Evolutionary conservation across 1,139 yeast species (phyloP), one percentile per base, ranked within the genome.

Genomic region (Kluyveromyces sp.): DNA sequence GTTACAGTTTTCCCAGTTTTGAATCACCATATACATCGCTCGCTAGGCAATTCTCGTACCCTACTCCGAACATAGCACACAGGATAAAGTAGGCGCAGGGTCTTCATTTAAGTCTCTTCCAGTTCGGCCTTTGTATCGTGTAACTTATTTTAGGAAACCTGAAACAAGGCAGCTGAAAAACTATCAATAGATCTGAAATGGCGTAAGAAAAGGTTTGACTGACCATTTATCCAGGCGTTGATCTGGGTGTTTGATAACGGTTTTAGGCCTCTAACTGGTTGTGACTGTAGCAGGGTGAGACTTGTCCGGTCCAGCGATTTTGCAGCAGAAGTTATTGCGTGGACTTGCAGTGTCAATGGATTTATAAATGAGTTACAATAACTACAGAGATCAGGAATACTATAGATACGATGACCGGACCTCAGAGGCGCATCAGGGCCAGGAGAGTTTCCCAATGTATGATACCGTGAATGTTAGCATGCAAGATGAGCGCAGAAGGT

Each of bases 401-500:
- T 33, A 33, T 17, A n/a, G 26, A 9, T 19, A 11, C 26, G 36
- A 18, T 13, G 26, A 17, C n/a, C 8, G 13, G 13, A n/a, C 12
- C n/a, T 12, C 15, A 6, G 36, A 11, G 19, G n/a, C 25, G 17
- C 26, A 17, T 13, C 26, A 33, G 15, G 15, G 13, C 19, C 36
- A 33, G 19, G 26, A 33, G 4, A 33, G 13, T 11, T 33, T 18
- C 19, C 26, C 18, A 9, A 33, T 33, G 36, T 32, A 33, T 33
- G 36, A 33, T 6, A 15, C 16, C n/a, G 16, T 18, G n/a, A 19
- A 32, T 8, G 19, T 4, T 15, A 18, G 15, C 34, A 15, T 12
- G 16, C 11, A 34, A 15, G 40, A 9, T 11, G 47, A 41, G 32
- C 41, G 40, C 16, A 17, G 31, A 20, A 20, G 42, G 38, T 28